Evolutionary conservation across 164 flowering plant genomes (phyloP), one percentile per base, ranked within the genome.

Genomic region (Umbellularia californica): DNA sequence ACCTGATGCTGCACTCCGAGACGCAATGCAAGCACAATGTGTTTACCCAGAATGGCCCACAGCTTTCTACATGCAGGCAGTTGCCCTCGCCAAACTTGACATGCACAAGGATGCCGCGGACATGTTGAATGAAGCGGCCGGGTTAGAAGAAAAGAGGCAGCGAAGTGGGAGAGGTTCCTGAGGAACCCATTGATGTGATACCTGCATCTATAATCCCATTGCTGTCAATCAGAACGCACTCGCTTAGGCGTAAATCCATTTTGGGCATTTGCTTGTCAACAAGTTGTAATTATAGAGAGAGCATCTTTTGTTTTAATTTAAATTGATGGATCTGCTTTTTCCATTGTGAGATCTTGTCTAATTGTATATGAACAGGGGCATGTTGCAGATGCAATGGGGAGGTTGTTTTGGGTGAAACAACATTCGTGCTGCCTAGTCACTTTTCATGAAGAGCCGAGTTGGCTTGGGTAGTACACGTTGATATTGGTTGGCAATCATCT

Each of bases 11-110:
- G 98, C 98, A 20, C 93, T 95, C 25, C 74, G 99, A 72, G 99
- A 95, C 78, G 99, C 97, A 64, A 93, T 95, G 99, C 99, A 95
- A 85, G 98, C 99, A 65, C 99, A 95, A 75, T 89, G 93, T 64
- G 94, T 92, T 4, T 84, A 88, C 73, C 93, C 97, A 23, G 99
- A 95, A n/a, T 95, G 99, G 99, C 85, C 98, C 2, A 92, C 97
- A 0, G 94, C 99, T 52, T 95, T 95, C 76, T 95, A 95, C 87
- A 85, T 95, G 96, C 99, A 95, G 77, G 82, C 99, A 5, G 97
- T 90, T 75, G 99, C 99, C 28, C 95, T 95, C 27, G 88, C 96
- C 23, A 95, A 93, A 83, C 90, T 95, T 4, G 88, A 91, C 75
- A 95, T 95, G 99, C 87, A 92, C 77, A 90, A 91, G 71, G 99